Percentiles rank a stretch among this genome's conserved stretches.
Conservation (phyloP, 257 asterid species). For the Gentiana straminea region DNA sequence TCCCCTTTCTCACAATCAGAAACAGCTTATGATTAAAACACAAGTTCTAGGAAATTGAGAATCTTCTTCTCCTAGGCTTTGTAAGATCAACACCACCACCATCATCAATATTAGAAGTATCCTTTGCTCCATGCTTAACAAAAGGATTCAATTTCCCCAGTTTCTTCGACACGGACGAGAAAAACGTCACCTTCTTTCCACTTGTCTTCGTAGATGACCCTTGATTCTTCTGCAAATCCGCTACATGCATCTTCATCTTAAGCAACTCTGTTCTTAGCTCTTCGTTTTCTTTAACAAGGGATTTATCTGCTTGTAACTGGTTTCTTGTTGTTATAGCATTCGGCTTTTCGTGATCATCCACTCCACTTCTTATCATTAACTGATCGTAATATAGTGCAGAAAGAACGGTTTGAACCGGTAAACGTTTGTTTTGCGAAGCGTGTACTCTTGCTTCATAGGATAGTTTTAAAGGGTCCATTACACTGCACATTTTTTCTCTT, state of each 20-base stretch:
- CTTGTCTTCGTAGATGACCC: conserved; percentile 29
- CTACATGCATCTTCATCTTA: conserved; percentile 77
- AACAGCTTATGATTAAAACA: neutral
- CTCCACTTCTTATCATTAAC: conserved; percentile 62
- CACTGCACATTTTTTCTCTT: conserved; percentile 83
- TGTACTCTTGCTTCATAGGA: conserved; percentile 89
- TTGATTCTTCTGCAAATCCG: conserved; percentile 45
- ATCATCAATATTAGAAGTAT: conserved; percentile 54
- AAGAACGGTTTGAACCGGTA: conserved; percentile 89
- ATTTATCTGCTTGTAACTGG: conserved; percentile 54
- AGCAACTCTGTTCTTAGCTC: conserved; percentile 63
- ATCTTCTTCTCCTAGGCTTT: conserved; percentile 93
- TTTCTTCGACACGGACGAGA: conserved; percentile 71
- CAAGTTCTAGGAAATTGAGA: conserved; percentile 54
- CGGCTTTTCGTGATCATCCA: conserved; percentile 28
- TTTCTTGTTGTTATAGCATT: conserved; percentile 49
- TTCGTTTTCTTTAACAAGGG: conserved; percentile 76
- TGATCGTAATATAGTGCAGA: conserved; percentile 89
- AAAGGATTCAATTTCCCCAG: conserved; percentile 80
- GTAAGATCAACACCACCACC: conserved; percentile 35
- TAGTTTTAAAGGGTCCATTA: conserved; percentile 81
- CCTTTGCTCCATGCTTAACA: conserved; percentile 70
- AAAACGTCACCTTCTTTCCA: conserved; percentile 43
- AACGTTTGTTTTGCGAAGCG: conserved; percentile 89
- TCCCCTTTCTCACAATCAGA: no score